Conservation (phyloP, 306 rosid species). For the Pyrus betulifolia region DNA sequence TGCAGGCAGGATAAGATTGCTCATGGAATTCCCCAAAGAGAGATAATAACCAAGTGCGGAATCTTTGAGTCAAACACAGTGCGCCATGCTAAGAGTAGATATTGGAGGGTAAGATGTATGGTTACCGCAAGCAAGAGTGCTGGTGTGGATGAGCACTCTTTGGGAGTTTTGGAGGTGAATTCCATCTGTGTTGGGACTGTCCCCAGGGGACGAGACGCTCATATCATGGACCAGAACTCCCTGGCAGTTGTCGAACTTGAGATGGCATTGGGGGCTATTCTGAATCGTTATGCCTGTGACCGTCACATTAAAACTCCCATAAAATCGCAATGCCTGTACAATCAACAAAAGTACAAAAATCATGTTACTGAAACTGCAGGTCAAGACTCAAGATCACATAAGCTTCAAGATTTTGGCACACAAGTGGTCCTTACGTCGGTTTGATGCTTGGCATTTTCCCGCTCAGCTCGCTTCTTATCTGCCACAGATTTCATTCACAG, state of each 20-base stretch:
- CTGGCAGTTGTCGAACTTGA: slow-evolving; percentile 82
- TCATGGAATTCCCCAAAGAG: neutral
- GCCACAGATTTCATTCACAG: slow-evolving; percentile 12
- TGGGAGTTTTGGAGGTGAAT: slow-evolving; percentile 92
- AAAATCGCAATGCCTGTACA: slow-evolving; percentile 78
- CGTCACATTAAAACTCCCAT: slow-evolving; percentile 76
- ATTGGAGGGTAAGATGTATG: slow-evolving; percentile 1
- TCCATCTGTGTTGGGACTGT: slow-evolving; percentile 93
- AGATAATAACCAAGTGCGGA: neutral
- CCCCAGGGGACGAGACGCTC: slow-evolving; percentile 69
- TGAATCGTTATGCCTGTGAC: slow-evolving; percentile 84
- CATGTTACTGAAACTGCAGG: slow-evolving; percentile 21
- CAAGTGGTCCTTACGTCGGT: slow-evolving; percentile 68
- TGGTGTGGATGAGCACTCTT: slow-evolving; percentile 64
- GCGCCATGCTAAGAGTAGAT: neutral
- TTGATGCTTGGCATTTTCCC: slow-evolving; percentile 72
- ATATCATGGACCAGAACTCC: slow-evolving; percentile 79
- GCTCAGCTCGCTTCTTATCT: slow-evolving; percentile 57
- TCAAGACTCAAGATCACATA: neutral
- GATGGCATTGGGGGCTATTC: slow-evolving; percentile 92
- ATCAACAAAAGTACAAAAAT: slow-evolving; percentile 17
- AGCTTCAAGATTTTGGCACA: neutral
- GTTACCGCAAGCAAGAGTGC: slow-evolving; percentile 74
- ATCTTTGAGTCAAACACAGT: neutral
- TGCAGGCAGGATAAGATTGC: slow-evolving; percentile 32